Conservation (phyloP, 192 early-diverging fungal genomes). For the Coemansia sp. region DNA sequence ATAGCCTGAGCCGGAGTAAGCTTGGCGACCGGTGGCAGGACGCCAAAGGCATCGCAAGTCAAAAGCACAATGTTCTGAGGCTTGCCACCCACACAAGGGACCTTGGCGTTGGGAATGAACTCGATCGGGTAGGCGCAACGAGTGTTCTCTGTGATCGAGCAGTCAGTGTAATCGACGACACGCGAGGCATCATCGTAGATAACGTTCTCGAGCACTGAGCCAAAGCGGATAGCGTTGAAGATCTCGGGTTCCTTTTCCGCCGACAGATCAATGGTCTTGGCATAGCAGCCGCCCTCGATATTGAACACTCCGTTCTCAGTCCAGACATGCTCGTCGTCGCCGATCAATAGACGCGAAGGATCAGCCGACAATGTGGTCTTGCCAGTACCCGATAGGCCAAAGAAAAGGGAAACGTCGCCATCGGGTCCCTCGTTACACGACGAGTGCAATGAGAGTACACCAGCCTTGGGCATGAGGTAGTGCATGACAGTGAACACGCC, state of each 20-base stretch:
- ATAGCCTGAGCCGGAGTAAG: slow-evolving; percentile 87
- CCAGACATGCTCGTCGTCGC: slow-evolving; percentile 99
- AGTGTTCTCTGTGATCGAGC: slow-evolving; percentile 90
- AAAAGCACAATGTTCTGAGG: slow-evolving; percentile 96
- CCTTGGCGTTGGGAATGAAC: slow-evolving; percentile 90
- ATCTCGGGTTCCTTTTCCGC: slow-evolving; percentile 99
- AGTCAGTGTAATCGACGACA: slow-evolving; percentile 66
- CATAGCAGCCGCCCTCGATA: slow-evolving; percentile 99
- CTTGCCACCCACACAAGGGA: slow-evolving; percentile 89
- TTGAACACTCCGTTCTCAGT: slow-evolving; percentile 97
- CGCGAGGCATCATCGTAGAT: slow-evolving; percentile 73
- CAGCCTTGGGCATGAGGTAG: slow-evolving; percentile 95
- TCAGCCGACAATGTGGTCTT: slow-evolving; percentile 98
- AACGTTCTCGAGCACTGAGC: slow-evolving; percentile 94
- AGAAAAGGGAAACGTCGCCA: slow-evolving; percentile 98
- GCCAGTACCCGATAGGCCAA: slow-evolving; percentile 96
- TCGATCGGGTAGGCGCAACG: slow-evolving; percentile 97
- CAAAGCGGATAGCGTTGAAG: slow-evolving; percentile 94
- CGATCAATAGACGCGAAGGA: slow-evolving; percentile 89
- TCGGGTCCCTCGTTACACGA: slow-evolving; percentile 91
- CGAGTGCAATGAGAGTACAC: slow-evolving; percentile 65
- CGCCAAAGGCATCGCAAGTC: slow-evolving; percentile 97
- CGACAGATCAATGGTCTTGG: slow-evolving; percentile 95
- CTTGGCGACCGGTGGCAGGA: slow-evolving; percentile 91
- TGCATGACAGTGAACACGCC: slow-evolving; percentile 99